Percentiles rank a stretch among this genome's conserved stretches.
These are phyloP conservation scores for Lavandula angustifolia DNA, from an alignment of 257 asterid species.

Conservation along the genomic window DNA sequence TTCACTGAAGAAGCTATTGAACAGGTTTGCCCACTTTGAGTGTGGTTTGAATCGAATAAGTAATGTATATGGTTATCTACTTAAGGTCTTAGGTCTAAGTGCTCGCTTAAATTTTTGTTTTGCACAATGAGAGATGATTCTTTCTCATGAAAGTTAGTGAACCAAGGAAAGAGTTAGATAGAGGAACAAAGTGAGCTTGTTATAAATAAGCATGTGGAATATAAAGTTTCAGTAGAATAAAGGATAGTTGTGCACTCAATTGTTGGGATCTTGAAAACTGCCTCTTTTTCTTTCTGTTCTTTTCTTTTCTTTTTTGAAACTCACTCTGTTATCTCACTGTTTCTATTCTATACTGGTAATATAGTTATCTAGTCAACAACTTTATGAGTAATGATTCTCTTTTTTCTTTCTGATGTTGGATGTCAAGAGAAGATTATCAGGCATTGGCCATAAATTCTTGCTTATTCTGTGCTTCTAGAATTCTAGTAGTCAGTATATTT, in stretches of 20 bases:
- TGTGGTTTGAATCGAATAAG: slow-evolving; percentile 7
- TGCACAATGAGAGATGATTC: slow-evolving; percentile 17
- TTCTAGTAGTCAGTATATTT: background rate
- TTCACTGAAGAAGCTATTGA: slow-evolving; percentile 98
- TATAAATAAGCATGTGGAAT: slow-evolving; percentile 5
- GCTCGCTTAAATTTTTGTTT: slow-evolving; percentile 18
- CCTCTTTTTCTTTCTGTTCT: background rate
- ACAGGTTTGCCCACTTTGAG: slow-evolving; percentile 50
- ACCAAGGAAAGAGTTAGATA: background rate
- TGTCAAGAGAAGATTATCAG: background rate
- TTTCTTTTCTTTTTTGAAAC: too few relatives aligned
- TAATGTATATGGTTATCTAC: slow-evolving; percentile 5
- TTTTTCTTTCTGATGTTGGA: background rate
- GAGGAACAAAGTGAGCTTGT: background rate
- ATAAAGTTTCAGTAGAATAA: background rate
- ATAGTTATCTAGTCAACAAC: background rate
- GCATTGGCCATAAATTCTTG: slow-evolving; percentile 16
- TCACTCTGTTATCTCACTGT: background rate
- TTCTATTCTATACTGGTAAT: slow-evolving; percentile 2
- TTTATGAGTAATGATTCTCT: background rate
- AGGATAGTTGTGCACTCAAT: background rate
- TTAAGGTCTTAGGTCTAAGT: slow-evolving; percentile 7
- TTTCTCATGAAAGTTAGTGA: slow-evolving; percentile 14
- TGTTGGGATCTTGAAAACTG: background rate
- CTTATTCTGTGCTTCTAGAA: slow-evolving; percentile 13